Conservation (phyloP, 75 land plant genomes). For the Pinus taeda region DNA sequence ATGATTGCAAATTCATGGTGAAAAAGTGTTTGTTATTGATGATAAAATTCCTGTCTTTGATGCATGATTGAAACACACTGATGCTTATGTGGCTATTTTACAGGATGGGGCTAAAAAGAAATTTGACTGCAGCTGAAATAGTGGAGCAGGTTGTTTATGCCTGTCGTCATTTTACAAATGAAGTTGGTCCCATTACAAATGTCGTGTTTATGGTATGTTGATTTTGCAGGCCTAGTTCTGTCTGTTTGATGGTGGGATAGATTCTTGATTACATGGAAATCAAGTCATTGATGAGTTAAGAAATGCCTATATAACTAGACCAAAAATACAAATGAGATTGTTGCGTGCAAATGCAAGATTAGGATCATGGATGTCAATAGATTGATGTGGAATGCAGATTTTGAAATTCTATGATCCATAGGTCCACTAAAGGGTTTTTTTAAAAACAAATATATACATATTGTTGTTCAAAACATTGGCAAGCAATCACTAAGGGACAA, state of each 20-base stretch:
- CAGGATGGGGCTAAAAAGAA: constrained; percentile 85
- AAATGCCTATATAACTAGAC: neutral
- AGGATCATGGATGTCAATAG: too few species aligned
- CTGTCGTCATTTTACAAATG: constrained; percentile 52
- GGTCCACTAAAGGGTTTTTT: too few species aligned
- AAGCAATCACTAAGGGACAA: too few species aligned
- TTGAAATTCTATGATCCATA: too few species aligned
- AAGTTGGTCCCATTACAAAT: constrained; percentile 73
- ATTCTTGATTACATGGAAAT: neutral
- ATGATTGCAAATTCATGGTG: neutral
- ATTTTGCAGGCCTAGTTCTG: neutral
- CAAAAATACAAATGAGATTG: neutral
- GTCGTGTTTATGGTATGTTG: constrained; percentile 89
- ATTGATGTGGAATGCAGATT: too few species aligned
- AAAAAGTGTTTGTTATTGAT: neutral
- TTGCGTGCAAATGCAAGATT: too few species aligned
- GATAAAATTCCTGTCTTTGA: neutral
- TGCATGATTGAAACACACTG: neutral
- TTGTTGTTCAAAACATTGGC: too few species aligned
- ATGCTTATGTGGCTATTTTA: constrained; percentile 8
- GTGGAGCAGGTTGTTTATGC: constrained; percentile 97
- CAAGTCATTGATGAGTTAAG: neutral
- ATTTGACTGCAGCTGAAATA: constrained; percentile 80
- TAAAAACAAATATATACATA: too few species aligned
- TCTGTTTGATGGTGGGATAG: neutral